Evolutionary conservation across 1,284 basidiomycete species (phyloP), one percentile per base, ranked within the genome.

Genomic region (Rhodotorula sp.): DNA sequence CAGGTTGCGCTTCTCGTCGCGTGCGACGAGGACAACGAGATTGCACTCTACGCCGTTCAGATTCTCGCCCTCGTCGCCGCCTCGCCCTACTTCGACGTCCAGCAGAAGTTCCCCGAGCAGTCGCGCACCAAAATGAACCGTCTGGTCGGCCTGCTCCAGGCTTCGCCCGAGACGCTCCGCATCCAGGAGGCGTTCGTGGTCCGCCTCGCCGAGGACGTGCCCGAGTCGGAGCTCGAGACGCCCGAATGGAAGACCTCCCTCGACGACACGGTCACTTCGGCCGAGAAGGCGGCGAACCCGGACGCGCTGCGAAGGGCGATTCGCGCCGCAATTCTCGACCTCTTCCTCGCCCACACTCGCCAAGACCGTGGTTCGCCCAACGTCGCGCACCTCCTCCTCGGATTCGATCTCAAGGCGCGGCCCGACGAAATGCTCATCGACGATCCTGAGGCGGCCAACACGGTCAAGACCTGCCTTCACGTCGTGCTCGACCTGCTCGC

Each of bases 351-450:
- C 66, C 91, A 91, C 73, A 95, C 94, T 0, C 82, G 86, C n/a
- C 80, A 82, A 0, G 85, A 85, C 57, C 82, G 86, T 16, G 81
- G 88, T 0, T 91, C 89, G 69, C 93, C 95, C 21, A 97, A 96
- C 78, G 80, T 97, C 49, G 91, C 91, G 0, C 93, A 98, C 82
- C 91, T 93, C 81, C 83, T 99, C 14, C 86, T 99, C 48, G 87
- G 87, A 10, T 92, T 95, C 79, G 91, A 86, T 73, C 79, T 85
- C 73, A 79, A 82, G 14, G 79, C 89, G 1, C 82, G 85, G 4
- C 45, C 74, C 13, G 78, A 78, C 62, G 81, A 80, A 72, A 80
- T 81, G 74, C 80, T 78, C 71, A 80, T 83, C 61, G 82, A 81
- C 71, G 83, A 83, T 75, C 84, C 82, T 83, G 56, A 89, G 74